These are phyloP conservation scores for Trebouxiophyceae sp. DNA, from an alignment of 163 green algal species.

Conservation along the genomic window DNA sequence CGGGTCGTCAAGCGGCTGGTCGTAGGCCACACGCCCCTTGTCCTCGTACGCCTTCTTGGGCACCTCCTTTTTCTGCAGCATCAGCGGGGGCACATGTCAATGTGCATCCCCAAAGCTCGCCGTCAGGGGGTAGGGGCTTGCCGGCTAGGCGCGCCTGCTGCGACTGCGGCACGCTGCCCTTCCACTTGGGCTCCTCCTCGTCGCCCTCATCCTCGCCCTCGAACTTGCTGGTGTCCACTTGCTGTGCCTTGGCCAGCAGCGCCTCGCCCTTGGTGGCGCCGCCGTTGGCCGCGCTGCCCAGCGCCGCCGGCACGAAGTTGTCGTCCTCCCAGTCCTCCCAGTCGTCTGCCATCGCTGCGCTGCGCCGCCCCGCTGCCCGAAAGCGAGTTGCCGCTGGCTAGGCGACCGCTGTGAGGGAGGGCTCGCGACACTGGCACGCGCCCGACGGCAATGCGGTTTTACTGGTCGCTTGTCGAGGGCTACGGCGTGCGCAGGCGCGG, in stretches of 20 bases:
- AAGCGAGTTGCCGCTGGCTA: too few species aligned
- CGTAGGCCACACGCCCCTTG: constrained; percentile 15
- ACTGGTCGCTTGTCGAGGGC: too few species aligned
- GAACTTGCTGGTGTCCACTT: constrained; percentile 51
- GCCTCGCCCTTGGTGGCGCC: constrained; percentile 7
- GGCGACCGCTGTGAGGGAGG: constrained; percentile 56
- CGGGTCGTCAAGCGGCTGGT: constrained; percentile 68
- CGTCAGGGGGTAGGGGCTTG: too few species aligned
- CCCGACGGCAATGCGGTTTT: neutral
- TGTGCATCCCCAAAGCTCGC: too few species aligned
- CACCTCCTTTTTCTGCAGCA: constrained; percentile 39
- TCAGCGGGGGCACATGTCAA: too few species aligned
- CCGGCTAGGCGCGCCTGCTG: constrained; percentile 28
- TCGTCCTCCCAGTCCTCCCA: constrained; percentile 66
- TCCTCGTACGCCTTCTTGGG: constrained; percentile 52
- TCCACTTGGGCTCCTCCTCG: constrained; percentile 40
- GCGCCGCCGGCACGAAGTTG: constrained; percentile 26
- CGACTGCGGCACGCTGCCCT: constrained; percentile 40
- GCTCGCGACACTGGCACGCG: neutral
- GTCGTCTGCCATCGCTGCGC: too few species aligned
- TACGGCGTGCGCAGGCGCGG: too few species aligned
- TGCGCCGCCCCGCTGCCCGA: too few species aligned
- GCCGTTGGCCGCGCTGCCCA: constrained; percentile 8
- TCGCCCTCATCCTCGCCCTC: constrained; percentile 66
- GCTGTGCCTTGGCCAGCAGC: constrained; percentile 14